Conservation (phyloP, 495 filamentous ascomycete species). For the Entonaema liquescens region DNA sequence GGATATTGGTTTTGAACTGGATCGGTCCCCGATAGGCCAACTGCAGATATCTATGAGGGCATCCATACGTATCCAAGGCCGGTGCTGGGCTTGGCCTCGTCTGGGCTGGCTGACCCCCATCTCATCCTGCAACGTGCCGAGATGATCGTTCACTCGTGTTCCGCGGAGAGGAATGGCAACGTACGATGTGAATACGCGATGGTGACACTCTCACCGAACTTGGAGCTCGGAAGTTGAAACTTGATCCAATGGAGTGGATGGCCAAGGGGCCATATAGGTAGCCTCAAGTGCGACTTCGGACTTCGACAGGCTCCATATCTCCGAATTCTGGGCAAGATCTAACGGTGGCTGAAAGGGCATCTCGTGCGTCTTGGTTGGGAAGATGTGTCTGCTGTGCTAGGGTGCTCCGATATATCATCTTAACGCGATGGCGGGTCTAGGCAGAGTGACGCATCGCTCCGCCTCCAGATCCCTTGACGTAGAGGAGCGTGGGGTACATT, state of each 20-base stretch:
- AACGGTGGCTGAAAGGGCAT: slow-evolving; percentile 4
- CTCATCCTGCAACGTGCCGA: slow-evolving; percentile 25
- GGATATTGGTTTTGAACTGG: slow-evolving; percentile 19
- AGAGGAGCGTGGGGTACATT: background rate
- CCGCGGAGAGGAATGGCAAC: background rate
- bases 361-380: slow-evolving; percentile 13
- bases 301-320: slow-evolving; percentile 7
- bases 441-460: slow-evolving; percentile 7
- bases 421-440: background rate
- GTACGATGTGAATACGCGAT: background rate
- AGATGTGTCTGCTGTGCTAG: slow-evolving; percentile 21
- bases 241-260: background rate
- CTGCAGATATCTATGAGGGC: slow-evolving; percentile 13
- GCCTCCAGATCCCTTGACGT: background rate
- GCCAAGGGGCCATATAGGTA: background rate
- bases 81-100: background rate
- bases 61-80: background rate
- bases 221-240: background rate
- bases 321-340: slow-evolving; percentile 18
- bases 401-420: slow-evolving; percentile 1
- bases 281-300: slow-evolving; percentile 6
- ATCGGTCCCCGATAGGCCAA: slow-evolving; percentile 27
- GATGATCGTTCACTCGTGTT: background rate
- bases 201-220: background rate
- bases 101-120: background rate